A percentile compares a stretch with the other conserved stretches of the same genome.
phyloP scores from a whole-genome alignment of 345 rosid species.

The Firmiana major region DNA sequence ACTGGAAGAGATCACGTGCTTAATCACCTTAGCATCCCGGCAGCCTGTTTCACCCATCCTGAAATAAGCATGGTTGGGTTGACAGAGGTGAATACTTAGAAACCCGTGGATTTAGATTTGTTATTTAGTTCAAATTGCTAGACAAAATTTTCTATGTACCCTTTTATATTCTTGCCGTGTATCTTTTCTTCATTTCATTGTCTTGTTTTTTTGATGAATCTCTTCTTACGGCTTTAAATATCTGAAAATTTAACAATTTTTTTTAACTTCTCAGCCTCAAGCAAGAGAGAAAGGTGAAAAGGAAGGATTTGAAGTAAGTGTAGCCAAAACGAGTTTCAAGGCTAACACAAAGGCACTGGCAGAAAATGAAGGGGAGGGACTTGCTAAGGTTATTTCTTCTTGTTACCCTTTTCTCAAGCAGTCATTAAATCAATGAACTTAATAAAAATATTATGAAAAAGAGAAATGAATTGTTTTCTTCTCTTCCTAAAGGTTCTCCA shows the following conservation, averaged over 20 bases:
- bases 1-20: constrained; percentile 88
- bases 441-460: not conserved
- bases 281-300: constrained; percentile 89
- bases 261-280: constrained; percentile 62
- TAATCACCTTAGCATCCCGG: constrained; percentile 92
- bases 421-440: not conserved
- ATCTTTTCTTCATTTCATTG: not conserved
- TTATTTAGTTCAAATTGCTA: not conserved
- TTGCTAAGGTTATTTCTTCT: constrained; percentile 69
- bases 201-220: not conserved
- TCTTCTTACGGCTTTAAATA: not conserved
- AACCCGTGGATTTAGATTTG: not conserved
- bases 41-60: constrained; percentile 99
- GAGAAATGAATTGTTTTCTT: not conserved
- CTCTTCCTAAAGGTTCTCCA: not conserved
- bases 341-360: constrained; percentile 98
- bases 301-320: constrained; percentile 85
- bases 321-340: constrained; percentile 95
- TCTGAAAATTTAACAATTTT: constrained; percentile 15
- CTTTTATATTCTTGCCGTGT: not conserved
- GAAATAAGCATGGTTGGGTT: constrained; percentile 99
- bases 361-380: constrained; percentile 96
- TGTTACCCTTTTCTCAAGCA: not conserved
- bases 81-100: constrained; percentile 62
- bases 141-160: not conserved